phyloP scores from a whole-genome alignment of 176 grass and related monocot genomes.

The Otatea glauca region DNA sequence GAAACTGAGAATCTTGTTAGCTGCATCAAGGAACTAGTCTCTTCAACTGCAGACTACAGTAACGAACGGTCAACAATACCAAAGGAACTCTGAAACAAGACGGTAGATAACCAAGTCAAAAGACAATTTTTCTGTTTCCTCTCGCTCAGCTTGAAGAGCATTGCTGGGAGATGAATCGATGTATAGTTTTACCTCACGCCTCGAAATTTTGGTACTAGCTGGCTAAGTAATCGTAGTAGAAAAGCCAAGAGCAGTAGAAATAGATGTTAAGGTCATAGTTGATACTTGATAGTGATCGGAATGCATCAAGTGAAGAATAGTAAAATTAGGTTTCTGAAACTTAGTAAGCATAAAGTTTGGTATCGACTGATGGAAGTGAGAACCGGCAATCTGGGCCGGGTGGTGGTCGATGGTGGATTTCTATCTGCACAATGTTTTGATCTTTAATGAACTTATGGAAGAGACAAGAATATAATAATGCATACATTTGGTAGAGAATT shows the following conservation, averaged over 20 bases:
- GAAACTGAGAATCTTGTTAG: constrained; percentile 64
- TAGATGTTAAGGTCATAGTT: too few relatives aligned
- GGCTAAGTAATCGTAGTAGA: constrained; percentile 2
- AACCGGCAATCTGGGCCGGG: too few relatives aligned
- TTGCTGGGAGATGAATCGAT: constrained; percentile 32
- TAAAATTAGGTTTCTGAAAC: too few relatives aligned
- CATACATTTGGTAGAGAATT: too few relatives aligned
- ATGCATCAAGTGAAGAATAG: too few relatives aligned
- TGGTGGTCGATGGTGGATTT: too few relatives aligned
- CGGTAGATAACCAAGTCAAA: constrained; percentile 25
- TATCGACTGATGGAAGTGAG: too few relatives aligned
- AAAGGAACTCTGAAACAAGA: constrained; percentile 37
- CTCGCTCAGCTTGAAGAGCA: constrained; percentile 22
- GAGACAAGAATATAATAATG: too few relatives aligned
- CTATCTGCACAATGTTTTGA: too few relatives aligned
- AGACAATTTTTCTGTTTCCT: neutral
- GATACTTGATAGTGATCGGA: too few relatives aligned
- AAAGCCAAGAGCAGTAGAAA: neutral
- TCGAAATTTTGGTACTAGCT: constrained; percentile 40
- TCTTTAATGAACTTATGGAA: too few relatives aligned
- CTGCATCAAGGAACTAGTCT: constrained; percentile 61
- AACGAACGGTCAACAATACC: constrained; percentile 14
- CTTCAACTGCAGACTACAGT: constrained; percentile 35
- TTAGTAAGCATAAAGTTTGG: too few relatives aligned
- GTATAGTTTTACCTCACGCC: constrained; percentile 31